A percentile compares a stretch with the other conserved stretches of the same genome.
Conservation (phyloP, 2,329 filamentous ascomycete species). For the Hymenoscyphus albidus region DNA sequence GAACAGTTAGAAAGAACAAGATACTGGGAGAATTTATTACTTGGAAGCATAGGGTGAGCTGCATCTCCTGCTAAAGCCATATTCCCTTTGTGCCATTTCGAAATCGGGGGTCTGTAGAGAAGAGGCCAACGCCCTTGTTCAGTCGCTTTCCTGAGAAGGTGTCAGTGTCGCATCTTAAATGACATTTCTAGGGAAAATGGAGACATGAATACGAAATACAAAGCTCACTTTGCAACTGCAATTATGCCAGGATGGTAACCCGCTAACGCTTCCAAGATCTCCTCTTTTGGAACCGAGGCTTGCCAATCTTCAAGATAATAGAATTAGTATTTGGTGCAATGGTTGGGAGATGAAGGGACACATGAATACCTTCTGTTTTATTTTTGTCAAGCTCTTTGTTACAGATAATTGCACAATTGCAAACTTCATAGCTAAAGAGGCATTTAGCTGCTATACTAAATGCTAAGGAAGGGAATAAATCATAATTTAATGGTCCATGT, state of each 20-base stretch:
- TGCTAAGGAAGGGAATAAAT: too few species aligned
- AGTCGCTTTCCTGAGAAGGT: not conserved
- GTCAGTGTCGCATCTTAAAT: not conserved
- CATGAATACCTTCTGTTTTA: constrained; percentile 10
- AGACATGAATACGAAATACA: not conserved
- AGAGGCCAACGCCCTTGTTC: constrained; percentile 4
- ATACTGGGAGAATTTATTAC: constrained; percentile 10
- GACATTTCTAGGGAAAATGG: not conserved
- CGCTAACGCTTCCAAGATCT: constrained; percentile 17
- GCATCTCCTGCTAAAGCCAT: constrained; percentile 6
- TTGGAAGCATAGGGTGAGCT: constrained; percentile 26
- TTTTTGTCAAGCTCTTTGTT: constrained; percentile 14
- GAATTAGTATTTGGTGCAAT: not conserved
- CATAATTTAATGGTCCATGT: too few species aligned
- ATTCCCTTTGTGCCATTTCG: constrained; percentile 3
- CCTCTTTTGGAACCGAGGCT: constrained; percentile 12
- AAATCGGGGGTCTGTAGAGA: constrained; percentile 2
- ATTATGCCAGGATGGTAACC: constrained; percentile 20
- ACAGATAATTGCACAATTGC: constrained; percentile 25
- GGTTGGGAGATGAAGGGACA: not conserved
- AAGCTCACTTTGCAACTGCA: constrained; percentile 8
- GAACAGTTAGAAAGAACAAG: not conserved
- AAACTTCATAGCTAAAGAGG: constrained; percentile 12
- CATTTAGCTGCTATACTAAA: not conserved
- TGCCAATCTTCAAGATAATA: constrained; percentile 21